Percentiles rank a stretch among this genome's conserved stretches.
These are phyloP conservation scores for Cystoisospora suis DNA, from an alignment of 169 alveolate species.

Conservation along the genomic window DNA sequence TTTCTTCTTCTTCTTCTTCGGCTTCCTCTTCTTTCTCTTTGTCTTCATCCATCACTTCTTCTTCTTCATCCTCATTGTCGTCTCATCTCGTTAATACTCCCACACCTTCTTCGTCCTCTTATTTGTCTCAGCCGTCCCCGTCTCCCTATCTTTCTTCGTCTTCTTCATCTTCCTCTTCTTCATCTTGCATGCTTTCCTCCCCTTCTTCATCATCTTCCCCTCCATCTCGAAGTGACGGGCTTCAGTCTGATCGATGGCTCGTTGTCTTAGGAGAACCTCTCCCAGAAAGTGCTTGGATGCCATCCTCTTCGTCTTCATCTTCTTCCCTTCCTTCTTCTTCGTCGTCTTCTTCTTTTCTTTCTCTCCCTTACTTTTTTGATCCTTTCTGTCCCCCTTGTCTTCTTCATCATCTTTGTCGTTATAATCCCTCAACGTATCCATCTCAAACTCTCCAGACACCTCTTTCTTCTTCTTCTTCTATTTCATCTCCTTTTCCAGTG, in stretches of 20 bases:
- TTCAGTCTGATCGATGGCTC: neutral
- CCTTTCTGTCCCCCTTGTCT: slow-evolving; percentile 19
- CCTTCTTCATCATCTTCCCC: neutral
- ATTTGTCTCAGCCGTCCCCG: neutral
- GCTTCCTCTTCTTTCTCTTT: neutral
- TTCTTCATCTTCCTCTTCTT: neutral
- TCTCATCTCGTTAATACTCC: neutral
- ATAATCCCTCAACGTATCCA: neutral
- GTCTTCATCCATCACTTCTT: neutral
- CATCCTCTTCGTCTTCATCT: neutral
- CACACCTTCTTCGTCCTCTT: neutral
- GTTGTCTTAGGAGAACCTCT: neutral
- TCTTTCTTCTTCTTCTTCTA: neutral
- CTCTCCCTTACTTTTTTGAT: slow-evolving; percentile 14
- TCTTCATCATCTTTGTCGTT: neutral
- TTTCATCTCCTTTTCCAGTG: neutral
- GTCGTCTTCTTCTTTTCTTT: neutral
- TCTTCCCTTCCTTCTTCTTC: neutral
- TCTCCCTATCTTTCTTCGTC: neutral
- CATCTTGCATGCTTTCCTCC: neutral
- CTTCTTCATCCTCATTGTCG: neutral
- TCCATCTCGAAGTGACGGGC: too few relatives aligned
- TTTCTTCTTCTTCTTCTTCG: neutral
- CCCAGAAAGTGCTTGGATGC: neutral
- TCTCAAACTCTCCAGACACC: too few relatives aligned